Percentiles rank a stretch among this genome's conserved stretches.
These are phyloP conservation scores for Candida manassasensis DNA, from an alignment of 805 yeast genomes.

Conservation along the genomic window DNA sequence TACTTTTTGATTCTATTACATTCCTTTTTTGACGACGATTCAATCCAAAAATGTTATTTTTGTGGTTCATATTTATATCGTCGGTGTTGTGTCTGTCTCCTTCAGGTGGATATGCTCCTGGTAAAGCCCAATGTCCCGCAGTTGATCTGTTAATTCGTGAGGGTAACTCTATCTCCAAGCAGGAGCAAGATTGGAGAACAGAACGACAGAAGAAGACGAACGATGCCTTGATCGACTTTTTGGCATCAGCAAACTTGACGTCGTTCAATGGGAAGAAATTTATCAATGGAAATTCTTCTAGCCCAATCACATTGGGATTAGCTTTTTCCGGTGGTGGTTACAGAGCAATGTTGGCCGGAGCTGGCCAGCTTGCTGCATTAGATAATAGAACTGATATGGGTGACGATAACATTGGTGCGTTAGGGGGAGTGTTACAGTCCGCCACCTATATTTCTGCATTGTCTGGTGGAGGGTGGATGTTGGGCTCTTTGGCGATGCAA, in stretches of 20 bases:
- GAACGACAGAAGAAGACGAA: slow-evolving; percentile 20
- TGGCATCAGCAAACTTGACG: slow-evolving; percentile 18
- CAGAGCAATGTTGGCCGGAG: slow-evolving; percentile 82
- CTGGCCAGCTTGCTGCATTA: slow-evolving; percentile 76
- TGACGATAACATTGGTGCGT: slow-evolving; percentile 40
- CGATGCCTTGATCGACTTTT: slow-evolving; percentile 19
- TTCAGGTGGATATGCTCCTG: slow-evolving; percentile 27
- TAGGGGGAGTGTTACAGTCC: slow-evolving; percentile 75
- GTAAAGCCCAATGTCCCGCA: slow-evolving; percentile 22
- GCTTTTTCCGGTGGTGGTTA: slow-evolving; percentile 66
- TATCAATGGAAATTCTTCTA: slow-evolving; percentile 13
- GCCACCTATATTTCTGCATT: slow-evolving; percentile 73
- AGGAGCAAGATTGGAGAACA: slow-evolving; percentile 23
- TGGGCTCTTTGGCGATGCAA: slow-evolving; percentile 63
- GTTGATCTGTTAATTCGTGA: slow-evolving; percentile 19
- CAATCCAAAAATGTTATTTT: background rate
- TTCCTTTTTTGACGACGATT: no score
- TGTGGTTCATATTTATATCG: background rate
- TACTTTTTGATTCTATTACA: no score
- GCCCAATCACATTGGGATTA: slow-evolving; percentile 27
- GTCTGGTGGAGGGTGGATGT: slow-evolving; percentile 65
- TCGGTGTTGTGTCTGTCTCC: slow-evolving; percentile 1
- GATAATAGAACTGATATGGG: slow-evolving; percentile 65
- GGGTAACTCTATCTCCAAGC: slow-evolving; percentile 19
- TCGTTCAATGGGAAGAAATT: slow-evolving; percentile 20